A percentile compares a stretch with the other conserved stretches of the same genome.
Evolutionary conservation across 176 grass and related monocot species (phyloP).

Genomic region (Pontederia crassipes): DNA sequence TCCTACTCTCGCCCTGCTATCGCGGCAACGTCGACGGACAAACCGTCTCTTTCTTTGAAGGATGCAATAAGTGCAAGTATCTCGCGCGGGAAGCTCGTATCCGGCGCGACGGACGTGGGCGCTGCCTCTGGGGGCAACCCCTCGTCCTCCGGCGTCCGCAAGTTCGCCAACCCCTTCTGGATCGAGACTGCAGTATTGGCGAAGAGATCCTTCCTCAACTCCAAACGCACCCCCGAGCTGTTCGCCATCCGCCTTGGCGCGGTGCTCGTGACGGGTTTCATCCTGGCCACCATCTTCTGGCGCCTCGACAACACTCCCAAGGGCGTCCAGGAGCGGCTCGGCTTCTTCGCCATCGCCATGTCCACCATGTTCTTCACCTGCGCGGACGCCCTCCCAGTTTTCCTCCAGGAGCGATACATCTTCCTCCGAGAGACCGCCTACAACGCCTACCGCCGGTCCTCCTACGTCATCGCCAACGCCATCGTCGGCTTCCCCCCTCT

Average conservation of each 20-base stretch:
- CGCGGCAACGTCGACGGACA: neutral
- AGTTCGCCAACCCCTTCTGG: slow-evolving; percentile 85
- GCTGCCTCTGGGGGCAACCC: slow-evolving; percentile 9
- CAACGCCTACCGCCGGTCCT: slow-evolving; percentile 76
- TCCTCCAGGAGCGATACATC: slow-evolving; percentile 82
- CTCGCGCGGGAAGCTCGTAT: slow-evolving; percentile 73
- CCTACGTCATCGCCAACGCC: slow-evolving; percentile 92
- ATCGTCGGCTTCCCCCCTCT: slow-evolving; percentile 79
- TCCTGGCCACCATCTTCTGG: slow-evolving; percentile 87
- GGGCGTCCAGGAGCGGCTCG: slow-evolving; percentile 75
- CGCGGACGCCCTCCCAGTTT: slow-evolving; percentile 87
- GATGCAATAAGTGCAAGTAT: slow-evolving; percentile 82
- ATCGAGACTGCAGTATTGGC: slow-evolving; percentile 75
- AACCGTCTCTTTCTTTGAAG: slow-evolving; percentile 37
- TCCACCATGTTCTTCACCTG: slow-evolving; percentile 97
- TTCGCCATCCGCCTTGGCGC: slow-evolving; percentile 55
- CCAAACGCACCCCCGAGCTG: slow-evolving; percentile 67
- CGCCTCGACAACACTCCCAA: slow-evolving; percentile 61
- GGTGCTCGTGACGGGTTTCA: slow-evolving; percentile 54
- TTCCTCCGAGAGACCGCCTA: slow-evolving; percentile 90
- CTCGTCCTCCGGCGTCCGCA: slow-evolving; percentile 32
- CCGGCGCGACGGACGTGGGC: slow-evolving; percentile 23
- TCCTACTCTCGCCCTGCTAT: neutral
- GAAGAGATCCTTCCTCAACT: slow-evolving; percentile 52
- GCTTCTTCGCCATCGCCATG: slow-evolving; percentile 97